Evolutionary conservation across 108 stramenopile genomes (phyloP), one percentile per base, ranked within the genome.

Genomic region (Cyclotella choctawhatcheeana): DNA sequence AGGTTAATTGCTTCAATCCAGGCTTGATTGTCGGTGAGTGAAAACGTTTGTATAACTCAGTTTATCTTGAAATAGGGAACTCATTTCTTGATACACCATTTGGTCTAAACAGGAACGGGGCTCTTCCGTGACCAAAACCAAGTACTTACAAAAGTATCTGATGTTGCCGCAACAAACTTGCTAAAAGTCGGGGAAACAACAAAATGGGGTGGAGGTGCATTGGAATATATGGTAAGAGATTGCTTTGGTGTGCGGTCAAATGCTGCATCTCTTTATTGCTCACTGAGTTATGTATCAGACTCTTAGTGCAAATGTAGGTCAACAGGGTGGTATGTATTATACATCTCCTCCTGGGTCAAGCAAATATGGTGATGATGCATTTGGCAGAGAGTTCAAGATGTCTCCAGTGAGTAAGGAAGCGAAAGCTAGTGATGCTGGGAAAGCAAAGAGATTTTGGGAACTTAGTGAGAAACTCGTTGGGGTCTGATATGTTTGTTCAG

Each of bases 121-220:
- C 76, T 96, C 12, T 96, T 96, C 69, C 85, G 95, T n/a, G 87
- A 95, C 76, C 94, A 95, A 59, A 89, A 88, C 83, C 89, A 89
- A 22, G 27, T 91, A 17, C 92, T 94, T 67, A 80, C 89, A 3
- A 89, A 88, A 54, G 67, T 88, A 21, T 92, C 88, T 71, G 88
- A 92, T 53, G 35, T 92, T 58, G 86, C 76, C 0, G 91, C 88
- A 40, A 88, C 91, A 7, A 83, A 89, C 29, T 43, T 89, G 18
- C 50, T 88, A 18, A 86, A 88, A 44, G 88, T 92, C 0, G 88
- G 84, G 13, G 91, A 89, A 69, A 88, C 77, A 0, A 76, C 84
- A 6, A 68, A 79, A 25, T 89, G 83, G 76, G 94, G 94, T 22
- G 94, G 94, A 20, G 89, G 86, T n/a, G 82, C 85, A 25, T 75